Evolutionary conservation across 345 rosid genomes (phyloP).

Genomic region (Corchorus capsularis): DNA sequence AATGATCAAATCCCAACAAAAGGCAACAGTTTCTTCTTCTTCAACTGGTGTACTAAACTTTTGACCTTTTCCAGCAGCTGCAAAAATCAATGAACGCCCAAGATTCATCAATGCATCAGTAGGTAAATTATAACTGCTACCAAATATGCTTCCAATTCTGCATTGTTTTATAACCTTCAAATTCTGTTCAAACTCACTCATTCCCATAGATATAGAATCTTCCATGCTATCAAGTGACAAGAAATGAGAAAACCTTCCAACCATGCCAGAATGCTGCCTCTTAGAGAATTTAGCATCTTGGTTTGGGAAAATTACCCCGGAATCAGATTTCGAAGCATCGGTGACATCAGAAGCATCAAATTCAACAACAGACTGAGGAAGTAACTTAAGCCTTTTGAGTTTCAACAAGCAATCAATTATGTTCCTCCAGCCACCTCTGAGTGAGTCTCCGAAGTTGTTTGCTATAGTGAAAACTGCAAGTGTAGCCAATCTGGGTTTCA

Average conservation of each 20-base stretch:
- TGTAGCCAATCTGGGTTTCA: slow-evolving; percentile 91
- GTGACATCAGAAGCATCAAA: slow-evolving; percentile 44
- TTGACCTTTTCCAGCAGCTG: slow-evolving; percentile 95
- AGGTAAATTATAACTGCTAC: slow-evolving; percentile 54
- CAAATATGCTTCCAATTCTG: slow-evolving; percentile 71
- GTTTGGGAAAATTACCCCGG: slow-evolving; percentile 34
- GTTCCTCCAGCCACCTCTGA: slow-evolving; percentile 91
- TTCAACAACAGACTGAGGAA: slow-evolving; percentile 75
- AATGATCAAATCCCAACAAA: slow-evolving; percentile 80
- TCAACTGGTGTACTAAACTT: slow-evolving; percentile 86
- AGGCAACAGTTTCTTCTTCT: slow-evolving; percentile 83
- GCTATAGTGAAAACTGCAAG: slow-evolving; percentile 86
- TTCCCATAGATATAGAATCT: slow-evolving; percentile 71
- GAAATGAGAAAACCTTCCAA: slow-evolving; percentile 70
- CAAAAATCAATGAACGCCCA: slow-evolving; percentile 78
- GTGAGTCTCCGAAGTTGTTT: slow-evolving; percentile 72
- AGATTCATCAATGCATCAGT: slow-evolving; percentile 59
- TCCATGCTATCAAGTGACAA: slow-evolving; percentile 74
- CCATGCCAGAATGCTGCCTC: slow-evolving; percentile 40
- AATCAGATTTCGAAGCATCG: slow-evolving; percentile 37
- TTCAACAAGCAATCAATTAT: slow-evolving; percentile 84
- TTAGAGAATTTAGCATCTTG: slow-evolving; percentile 47
- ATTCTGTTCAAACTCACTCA: slow-evolving; percentile 89
- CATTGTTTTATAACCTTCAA: slow-evolving; percentile 84
- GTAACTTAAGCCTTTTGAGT: slow-evolving; percentile 82